Conservation (phyloP, 257 asterid species). For the Solanum chiquidenum region DNA sequence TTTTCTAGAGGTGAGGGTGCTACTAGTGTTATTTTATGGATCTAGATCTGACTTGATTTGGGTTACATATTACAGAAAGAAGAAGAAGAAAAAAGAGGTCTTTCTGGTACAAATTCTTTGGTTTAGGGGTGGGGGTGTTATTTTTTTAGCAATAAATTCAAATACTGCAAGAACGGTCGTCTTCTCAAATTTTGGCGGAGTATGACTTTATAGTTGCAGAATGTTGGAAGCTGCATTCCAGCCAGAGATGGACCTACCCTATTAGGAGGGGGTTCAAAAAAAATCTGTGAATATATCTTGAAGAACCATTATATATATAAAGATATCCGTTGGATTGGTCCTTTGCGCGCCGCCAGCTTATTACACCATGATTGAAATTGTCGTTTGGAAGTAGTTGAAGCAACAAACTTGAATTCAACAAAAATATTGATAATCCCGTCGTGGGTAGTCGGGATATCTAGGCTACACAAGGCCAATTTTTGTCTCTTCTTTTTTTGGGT, state of each 20-base stretch:
- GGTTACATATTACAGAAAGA: neutral
- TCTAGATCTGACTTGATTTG: neutral
- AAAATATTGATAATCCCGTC: too few relatives aligned
- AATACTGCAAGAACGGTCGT: neutral
- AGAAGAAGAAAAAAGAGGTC: neutral
- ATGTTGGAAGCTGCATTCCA: neutral
- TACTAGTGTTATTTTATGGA: neutral
- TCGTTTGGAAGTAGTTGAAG: neutral
- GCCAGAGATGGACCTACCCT: neutral
- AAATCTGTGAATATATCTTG: neutral
- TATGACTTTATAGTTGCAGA: neutral
- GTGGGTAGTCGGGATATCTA: neutral
- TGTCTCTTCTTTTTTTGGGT: neutral
- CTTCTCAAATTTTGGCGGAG: neutral
- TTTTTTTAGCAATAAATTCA: neutral
- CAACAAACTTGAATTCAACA: neutral
- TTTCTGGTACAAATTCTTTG: neutral
- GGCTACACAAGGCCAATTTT: neutral
- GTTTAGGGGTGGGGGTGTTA: neutral
- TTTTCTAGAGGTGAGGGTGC: neutral
- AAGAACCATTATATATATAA: neutral
- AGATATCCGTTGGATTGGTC: neutral
- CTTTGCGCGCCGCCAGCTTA: neutral
- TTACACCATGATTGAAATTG: too few relatives aligned
- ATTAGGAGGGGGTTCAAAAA: neutral